These are phyloP conservation scores for Yamadazyma epiphylla DNA, from an alignment of 1,139 yeast species.

Conservation along the genomic window DNA sequence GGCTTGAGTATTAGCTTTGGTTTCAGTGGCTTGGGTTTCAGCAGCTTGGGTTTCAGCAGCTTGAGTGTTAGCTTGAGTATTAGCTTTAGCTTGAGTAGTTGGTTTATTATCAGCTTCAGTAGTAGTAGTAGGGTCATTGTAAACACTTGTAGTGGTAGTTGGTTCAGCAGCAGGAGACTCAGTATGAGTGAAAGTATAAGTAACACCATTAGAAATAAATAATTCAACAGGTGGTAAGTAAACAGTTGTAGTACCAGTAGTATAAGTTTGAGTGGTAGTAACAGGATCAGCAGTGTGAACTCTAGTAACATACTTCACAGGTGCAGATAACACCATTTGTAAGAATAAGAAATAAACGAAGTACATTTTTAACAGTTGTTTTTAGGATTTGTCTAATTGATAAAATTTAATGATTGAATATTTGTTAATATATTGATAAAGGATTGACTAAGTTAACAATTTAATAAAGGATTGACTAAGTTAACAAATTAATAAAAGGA, in stretches of 20 bases:
- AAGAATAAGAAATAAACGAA: slow-evolving; percentile 17
- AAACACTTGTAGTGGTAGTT: slow-evolving; percentile 27
- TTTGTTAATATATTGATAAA: slow-evolving; percentile 1
- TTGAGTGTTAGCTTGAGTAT: slow-evolving; percentile 4
- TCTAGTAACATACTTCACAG: slow-evolving; percentile 49
- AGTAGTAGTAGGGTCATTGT: slow-evolving; percentile 11
- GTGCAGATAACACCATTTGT: slow-evolving; percentile 26
- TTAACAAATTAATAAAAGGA: neutral
- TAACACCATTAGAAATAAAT: slow-evolving; percentile 56
- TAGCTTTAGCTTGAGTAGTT: slow-evolving; percentile 9
- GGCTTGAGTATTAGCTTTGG: slow-evolving; percentile 13
- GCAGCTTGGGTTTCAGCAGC: slow-evolving; percentile 6
- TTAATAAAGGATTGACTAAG: slow-evolving; percentile 4
- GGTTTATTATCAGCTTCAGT: slow-evolving; percentile 6
- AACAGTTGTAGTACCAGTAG: slow-evolving; percentile 58
- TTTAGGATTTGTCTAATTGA: too few relatives aligned
- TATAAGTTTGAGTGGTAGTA: slow-evolving; percentile 48
- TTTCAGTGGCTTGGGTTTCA: slow-evolving; percentile 9
- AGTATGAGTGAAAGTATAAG: slow-evolving; percentile 55
- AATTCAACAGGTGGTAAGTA: slow-evolving; percentile 69
- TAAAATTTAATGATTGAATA: too few relatives aligned
- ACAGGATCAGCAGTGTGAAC: slow-evolving; percentile 60
- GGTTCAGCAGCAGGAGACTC: slow-evolving; percentile 31
- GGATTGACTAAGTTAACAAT: slow-evolving; percentile 2
- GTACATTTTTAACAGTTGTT: too few relatives aligned